A percentile compares a stretch with the other conserved stretches of the same genome.
Conservation (phyloP, 805 yeast genomes). For the Ogataea ramenticola region DNA sequence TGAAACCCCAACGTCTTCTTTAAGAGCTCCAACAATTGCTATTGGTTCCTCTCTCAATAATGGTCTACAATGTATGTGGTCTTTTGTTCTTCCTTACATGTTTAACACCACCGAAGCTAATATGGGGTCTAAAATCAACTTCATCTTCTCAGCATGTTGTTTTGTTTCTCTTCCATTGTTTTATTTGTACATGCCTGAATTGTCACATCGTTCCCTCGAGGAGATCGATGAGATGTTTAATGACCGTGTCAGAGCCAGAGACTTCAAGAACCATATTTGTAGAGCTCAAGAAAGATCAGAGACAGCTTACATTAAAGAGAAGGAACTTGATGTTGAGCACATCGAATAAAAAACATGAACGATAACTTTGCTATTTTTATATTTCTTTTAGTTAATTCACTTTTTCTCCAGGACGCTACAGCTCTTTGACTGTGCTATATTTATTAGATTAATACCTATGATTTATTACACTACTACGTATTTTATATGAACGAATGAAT, state of each 20-base stretch:
- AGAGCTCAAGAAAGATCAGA: background rate
- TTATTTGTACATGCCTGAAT: slow-evolving; percentile 51
- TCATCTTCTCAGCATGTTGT: slow-evolving; percentile 35
- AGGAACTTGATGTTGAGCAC: background rate
- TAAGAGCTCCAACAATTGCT: slow-evolving; percentile 35
- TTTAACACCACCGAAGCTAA: slow-evolving; percentile 40
- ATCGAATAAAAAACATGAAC: too few relatives aligned
- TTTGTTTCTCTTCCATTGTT: slow-evolving; percentile 31
- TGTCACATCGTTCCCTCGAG: slow-evolving; percentile 49
- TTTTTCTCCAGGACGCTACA: too few relatives aligned
- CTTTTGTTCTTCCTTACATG: slow-evolving; percentile 40
- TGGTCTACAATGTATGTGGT: slow-evolving; percentile 25
- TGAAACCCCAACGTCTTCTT: slow-evolving; percentile 31
- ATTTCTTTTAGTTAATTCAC: too few relatives aligned
- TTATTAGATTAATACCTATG: too few relatives aligned
- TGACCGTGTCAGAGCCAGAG: slow-evolving; percentile 22
- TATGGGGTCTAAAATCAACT: slow-evolving; percentile 43
- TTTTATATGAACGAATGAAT: too few relatives aligned
- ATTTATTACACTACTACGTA: too few relatives aligned
- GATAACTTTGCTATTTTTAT: too few relatives aligned
- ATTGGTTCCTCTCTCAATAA: slow-evolving; percentile 25
- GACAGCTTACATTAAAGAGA: background rate
- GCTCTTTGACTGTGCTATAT: too few relatives aligned
- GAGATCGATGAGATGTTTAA: slow-evolving; percentile 52
- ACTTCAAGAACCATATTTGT: slow-evolving; percentile 16